These are phyloP conservation scores for Kingdonia uniflora DNA, from an alignment of 164 flowering plant species.

Conservation along the genomic window DNA sequence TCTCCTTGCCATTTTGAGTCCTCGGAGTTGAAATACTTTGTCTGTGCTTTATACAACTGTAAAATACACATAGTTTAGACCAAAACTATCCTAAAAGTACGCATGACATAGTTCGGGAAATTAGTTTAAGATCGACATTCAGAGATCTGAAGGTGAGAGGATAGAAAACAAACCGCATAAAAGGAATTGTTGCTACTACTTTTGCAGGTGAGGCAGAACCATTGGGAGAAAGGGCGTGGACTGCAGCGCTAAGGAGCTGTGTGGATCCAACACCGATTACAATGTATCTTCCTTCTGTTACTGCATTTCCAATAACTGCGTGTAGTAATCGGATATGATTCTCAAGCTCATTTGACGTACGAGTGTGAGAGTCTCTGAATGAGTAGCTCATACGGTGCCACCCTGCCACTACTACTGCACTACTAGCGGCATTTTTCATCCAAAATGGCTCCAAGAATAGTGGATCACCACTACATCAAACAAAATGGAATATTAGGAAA, in stretches of 20 bases:
- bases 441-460: slow-evolving; percentile 61
- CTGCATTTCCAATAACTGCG: slow-evolving; percentile 44
- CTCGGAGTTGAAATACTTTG: slow-evolving; percentile 24
- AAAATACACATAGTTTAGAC: neutral
- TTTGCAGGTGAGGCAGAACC: slow-evolving; percentile 24
- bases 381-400: slow-evolving; percentile 65
- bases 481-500: neutral
- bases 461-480: slow-evolving; percentile 44
- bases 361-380: slow-evolving; percentile 7
- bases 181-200: slow-evolving; percentile 51
- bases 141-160: neutral
- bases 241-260: slow-evolving; percentile 57
- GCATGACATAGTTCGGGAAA: too few species aligned
- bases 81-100: too few species aligned
- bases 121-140: too few species aligned
- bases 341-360: slow-evolving; percentile 27
- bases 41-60: slow-evolving; percentile 31
- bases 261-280: slow-evolving; percentile 63
- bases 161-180: slow-evolving; percentile 32
- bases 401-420: slow-evolving; percentile 41
- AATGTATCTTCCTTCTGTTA: slow-evolving; percentile 35
- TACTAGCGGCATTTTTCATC: slow-evolving; percentile 30
- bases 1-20: slow-evolving; percentile 40
- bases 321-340: slow-evolving; percentile 36
- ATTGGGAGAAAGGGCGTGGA: slow-evolving; percentile 35